A percentile compares a stretch with the other conserved stretches of the same genome.
Conservation (phyloP, 805 yeast species). For the Starmerella gropengiesseri region DNA sequence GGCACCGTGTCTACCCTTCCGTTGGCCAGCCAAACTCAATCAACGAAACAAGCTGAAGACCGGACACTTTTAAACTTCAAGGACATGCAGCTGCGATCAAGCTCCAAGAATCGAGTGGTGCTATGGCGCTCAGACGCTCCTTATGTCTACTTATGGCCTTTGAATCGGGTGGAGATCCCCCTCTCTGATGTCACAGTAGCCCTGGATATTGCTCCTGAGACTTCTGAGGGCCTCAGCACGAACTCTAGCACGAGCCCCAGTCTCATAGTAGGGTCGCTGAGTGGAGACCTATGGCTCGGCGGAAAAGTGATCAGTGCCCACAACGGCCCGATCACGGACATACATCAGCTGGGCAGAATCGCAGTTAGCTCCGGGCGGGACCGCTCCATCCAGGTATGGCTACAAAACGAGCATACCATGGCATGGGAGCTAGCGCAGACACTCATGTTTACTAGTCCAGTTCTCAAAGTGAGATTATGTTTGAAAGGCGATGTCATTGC, state of each 20-base stretch:
- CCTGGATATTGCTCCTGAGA: not conserved
- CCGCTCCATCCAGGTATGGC: constrained; percentile 22
- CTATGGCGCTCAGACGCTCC: constrained; percentile 12
- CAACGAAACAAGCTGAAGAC: not conserved
- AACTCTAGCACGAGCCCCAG: not conserved
- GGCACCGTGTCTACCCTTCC: not conserved
- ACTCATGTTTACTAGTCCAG: constrained; percentile 25
- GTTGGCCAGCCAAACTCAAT: not conserved
- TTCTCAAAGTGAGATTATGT: constrained; percentile 28
- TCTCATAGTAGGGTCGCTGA: constrained; percentile 12
- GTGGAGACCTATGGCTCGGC: constrained; percentile 12
- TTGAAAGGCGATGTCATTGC: not conserved
- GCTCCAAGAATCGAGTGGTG: not conserved
- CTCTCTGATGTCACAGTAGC: constrained; percentile 10
- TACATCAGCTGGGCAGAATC: constrained; percentile 6
- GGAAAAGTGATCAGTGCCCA: constrained; percentile 17
- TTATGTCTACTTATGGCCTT: constrained; percentile 10
- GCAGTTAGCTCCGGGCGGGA: constrained; percentile 19
- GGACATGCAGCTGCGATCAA: not conserved
- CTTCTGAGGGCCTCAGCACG: not conserved
- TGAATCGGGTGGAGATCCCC: not conserved
- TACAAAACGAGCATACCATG: constrained; percentile 3
- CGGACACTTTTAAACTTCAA: not conserved
- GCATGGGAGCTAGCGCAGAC: constrained; percentile 51
- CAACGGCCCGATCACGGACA: constrained; percentile 21